phyloP scores from a whole-genome alignment of 1,284 basidiomycete genomes.

The Marasmius sp. region DNA sequence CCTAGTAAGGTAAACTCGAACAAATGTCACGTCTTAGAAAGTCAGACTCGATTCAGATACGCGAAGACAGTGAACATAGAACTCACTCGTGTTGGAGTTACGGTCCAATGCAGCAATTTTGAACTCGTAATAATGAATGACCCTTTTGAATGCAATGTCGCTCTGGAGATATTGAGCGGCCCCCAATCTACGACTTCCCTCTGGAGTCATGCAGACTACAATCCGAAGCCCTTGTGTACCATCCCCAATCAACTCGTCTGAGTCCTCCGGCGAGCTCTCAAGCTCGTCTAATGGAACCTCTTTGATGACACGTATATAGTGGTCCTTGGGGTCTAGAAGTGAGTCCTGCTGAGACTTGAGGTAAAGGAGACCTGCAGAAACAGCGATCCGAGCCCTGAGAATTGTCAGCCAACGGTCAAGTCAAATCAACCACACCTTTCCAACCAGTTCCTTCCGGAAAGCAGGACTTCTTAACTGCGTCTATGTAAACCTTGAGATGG shows the following conservation, averaged over 20 bases:
- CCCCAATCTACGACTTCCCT: conserved; percentile 13
- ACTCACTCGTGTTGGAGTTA: conserved; percentile 14
- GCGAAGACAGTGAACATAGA: too few species aligned
- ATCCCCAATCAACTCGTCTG: too few species aligned
- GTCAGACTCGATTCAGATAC: too few species aligned
- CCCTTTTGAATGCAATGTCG: conserved; percentile 18
- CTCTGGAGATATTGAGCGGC: conserved; percentile 18
- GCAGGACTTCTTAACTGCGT: conserved; percentile 1
- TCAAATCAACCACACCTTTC: conserved; percentile 10
- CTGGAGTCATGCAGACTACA: conserved; percentile 12
- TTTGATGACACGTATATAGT: neutral
- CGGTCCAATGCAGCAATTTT: conserved; percentile 13
- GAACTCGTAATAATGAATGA: conserved; percentile 16
- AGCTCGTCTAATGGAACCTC: neutral
- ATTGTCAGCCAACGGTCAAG: neutral
- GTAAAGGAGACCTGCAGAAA: conserved; percentile 1
- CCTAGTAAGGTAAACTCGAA: conserved; percentile 11
- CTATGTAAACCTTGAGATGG: conserved; percentile 19
- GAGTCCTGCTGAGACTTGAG: conserved; percentile 2
- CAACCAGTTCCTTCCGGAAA: conserved; percentile 17
- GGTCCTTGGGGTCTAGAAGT: neutral
- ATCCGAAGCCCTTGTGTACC: too few species aligned
- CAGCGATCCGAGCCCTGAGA: neutral
- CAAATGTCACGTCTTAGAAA: neutral
- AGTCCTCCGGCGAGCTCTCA: too few species aligned